Base-by-base conservation (phyloP, 495 filamentous ascomycete species). In the Neurospora sp. region DNA sequence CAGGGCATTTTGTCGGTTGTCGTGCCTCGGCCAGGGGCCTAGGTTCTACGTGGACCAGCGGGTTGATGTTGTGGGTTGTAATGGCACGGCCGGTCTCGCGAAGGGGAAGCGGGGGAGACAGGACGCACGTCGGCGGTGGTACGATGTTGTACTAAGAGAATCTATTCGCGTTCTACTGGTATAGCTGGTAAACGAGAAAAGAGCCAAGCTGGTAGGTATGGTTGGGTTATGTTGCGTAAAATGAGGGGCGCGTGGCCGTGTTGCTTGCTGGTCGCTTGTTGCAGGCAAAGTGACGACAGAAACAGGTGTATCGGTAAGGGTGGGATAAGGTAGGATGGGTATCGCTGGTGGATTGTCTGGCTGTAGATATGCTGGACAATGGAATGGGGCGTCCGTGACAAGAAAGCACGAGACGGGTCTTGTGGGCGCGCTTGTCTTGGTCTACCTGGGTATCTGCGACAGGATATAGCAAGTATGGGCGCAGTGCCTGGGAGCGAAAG, bases 1-100 rank as follows among this genome's bases (percentile, higher is more conserved):
- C 94, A 98, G 84, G 94, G 94, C 94, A 97, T 97, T 78, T 77
- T 79, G 73, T 22, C 39, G 42, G 69, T 39, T 48, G 53, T 65
- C 53, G 53, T 65, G 53, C 22, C 53, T 65, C 53, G 53, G 27
- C 27, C 53, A 65, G 8, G 53, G 53, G 53, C 53, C 53, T 65
- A 65, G 6, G 53, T 35, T 65, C 27, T 65, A 37, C 53, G 53
- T 65, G 5, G 53, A 65, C 48, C 48, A 14, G 48, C 22, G 53
- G 53, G 53, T 35, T 35, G 27, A 8, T 65, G 53, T 65, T 65
- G 53, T 65, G 53, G 7, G 53, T 35, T 65, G 53, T 65, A 65
- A 65, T 65, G 53, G 53, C 53, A 65, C 53, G 53, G 53, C 22
- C 53, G 53, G 53, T 65, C 53, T 65, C 53, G 17, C 12, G 14